Conservation (phyloP, 2,329 filamentous ascomycete species). For the Onygenales sp. region DNA sequence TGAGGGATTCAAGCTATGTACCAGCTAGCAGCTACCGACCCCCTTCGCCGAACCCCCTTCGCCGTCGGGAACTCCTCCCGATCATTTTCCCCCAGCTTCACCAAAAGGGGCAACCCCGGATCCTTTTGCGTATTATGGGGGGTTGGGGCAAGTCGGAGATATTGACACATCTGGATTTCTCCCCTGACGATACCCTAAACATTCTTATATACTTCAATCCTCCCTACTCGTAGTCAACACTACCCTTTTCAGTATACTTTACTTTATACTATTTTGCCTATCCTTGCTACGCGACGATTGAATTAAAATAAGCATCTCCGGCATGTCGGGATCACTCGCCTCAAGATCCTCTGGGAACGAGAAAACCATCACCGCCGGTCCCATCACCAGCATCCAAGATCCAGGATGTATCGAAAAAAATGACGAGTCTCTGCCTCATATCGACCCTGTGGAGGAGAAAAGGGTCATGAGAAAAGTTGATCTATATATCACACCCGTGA, state of each 20-base stretch:
- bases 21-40: neutral
- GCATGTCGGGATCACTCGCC: neutral
- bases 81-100: neutral
- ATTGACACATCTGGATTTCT: neutral
- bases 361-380: neutral
- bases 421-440: slow-evolving; percentile 6
- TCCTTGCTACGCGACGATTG: neutral
- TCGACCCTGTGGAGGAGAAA: slow-evolving; percentile 38
- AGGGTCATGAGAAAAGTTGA: slow-evolving; percentile 42
- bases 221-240: neutral
- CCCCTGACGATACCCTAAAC: neutral
- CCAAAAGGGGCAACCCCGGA: neutral
- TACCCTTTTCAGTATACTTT: neutral
- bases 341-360: neutral
- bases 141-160: neutral
- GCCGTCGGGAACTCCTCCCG: slow-evolving; percentile 1
- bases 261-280: neutral
- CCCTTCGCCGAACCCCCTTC: neutral
- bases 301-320: neutral
- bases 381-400: neutral
- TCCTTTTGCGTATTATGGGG: neutral
- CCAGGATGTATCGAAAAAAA: neutral
- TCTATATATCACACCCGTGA: slow-evolving; percentile 40
- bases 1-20: too few species aligned
- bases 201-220: neutral